These are phyloP conservation scores for Digitaria exilis DNA, from an alignment of 202 grass and related monocot genomes.

Conservation along the genomic window DNA sequence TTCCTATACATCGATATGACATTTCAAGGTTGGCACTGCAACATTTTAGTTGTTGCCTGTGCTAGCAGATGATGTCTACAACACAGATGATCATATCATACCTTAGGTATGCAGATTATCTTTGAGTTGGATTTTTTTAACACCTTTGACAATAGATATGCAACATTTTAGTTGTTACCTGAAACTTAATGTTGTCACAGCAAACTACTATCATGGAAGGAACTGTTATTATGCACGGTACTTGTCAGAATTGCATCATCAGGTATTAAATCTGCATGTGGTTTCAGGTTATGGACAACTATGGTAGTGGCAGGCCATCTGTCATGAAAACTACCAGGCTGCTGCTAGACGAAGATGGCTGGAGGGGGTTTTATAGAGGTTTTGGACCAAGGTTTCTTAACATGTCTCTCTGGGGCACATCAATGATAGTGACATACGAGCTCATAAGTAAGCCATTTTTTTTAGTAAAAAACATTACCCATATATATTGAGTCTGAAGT, in stretches of 20 bases:
- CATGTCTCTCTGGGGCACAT: slow-evolving; percentile 99
- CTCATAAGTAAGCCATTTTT: slow-evolving; percentile 72
- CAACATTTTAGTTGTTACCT: not conserved
- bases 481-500: not conserved
- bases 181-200: not conserved
- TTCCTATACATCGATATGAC: slow-evolving; percentile 8
- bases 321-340: slow-evolving; percentile 72
- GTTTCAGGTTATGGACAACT: slow-evolving; percentile 88
- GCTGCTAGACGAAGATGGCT: slow-evolving; percentile 83
- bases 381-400: slow-evolving; percentile 92
- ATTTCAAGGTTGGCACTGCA: not conserved
- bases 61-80: slow-evolving; percentile 23
- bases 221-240: not conserved
- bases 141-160: not conserved
- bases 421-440: slow-evolving; percentile 99
- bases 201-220: not conserved
- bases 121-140: not conserved
- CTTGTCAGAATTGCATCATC: not conserved
- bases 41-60: not conserved
- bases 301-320: slow-evolving; percentile 73
- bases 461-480: not conserved
- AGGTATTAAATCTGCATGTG: slow-evolving; percentile 4
- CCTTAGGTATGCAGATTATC: slow-evolving; percentile 16
- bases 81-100: slow-evolving; percentile 18
- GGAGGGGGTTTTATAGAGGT: slow-evolving; percentile 92